These are phyloP conservation scores for Lepidopterella palustris DNA, from an alignment of 495 filamentous ascomycete genomes.

Conservation along the genomic window DNA sequence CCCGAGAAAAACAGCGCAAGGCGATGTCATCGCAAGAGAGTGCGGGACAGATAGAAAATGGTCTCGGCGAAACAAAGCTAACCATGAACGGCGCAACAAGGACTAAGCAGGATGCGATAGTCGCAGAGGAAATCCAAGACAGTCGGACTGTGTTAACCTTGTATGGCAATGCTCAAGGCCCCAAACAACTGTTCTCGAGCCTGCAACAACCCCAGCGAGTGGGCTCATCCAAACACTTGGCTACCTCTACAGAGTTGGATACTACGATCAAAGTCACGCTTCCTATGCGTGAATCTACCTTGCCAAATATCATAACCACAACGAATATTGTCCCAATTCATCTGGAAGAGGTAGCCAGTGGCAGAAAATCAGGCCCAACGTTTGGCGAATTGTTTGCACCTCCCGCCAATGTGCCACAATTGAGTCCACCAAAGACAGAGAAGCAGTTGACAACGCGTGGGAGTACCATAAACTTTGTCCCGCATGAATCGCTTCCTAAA, in stretches of 20 bases:
- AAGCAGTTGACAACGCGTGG: constrained; percentile 55
- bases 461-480: constrained; percentile 51
- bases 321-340: constrained; percentile 59
- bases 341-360: constrained; percentile 31
- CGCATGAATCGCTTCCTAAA: constrained; percentile 46
- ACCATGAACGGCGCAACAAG: background rate
- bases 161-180: constrained; percentile 60
- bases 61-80: background rate
- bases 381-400: constrained; percentile 77
- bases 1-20: constrained; percentile 11
- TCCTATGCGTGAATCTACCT: constrained; percentile 51
- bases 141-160: constrained; percentile 60
- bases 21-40: background rate
- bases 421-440: constrained; percentile 66
- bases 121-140: constrained; percentile 7
- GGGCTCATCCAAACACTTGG: constrained; percentile 31
- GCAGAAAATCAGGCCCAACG: constrained; percentile 49
- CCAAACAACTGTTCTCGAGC: constrained; percentile 79
- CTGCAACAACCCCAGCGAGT: constrained; percentile 48
- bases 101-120: background rate
- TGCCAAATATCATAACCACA: constrained; percentile 68
- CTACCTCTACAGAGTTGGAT: constrained; percentile 33
- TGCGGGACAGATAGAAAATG: background rate
- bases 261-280: constrained; percentile 35
- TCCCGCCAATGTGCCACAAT: constrained; percentile 55